A percentile compares a stretch with the other conserved stretches of the same genome.
These are phyloP conservation scores for Pelargonium cotyledonis DNA, from an alignment of 441 rosid genomes.

Conservation along the genomic window DNA sequence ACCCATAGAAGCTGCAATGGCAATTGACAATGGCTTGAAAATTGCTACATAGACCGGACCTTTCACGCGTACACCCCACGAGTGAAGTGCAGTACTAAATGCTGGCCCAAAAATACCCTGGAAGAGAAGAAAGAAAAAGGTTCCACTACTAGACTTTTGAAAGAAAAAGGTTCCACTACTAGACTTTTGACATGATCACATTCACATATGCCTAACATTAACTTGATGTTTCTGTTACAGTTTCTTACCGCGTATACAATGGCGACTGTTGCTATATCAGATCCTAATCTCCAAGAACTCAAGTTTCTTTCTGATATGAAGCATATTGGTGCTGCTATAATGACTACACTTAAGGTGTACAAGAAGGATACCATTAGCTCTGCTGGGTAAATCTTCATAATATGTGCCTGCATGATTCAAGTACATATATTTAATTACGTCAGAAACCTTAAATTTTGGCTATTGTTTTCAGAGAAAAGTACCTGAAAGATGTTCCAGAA, in stretches of 20 bases:
- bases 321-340: not conserved
- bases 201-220: no score
- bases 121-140: no score
- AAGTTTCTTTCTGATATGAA: not conserved
- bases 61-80: no score
- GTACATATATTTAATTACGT: not conserved
- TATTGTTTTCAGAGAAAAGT: not conserved
- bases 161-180: no score
- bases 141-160: no score
- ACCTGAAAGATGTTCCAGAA: slow-evolving; percentile 76
- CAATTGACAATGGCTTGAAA: slow-evolving; percentile 34
- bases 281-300: not conserved
- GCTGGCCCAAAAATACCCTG: slow-evolving; percentile 7
- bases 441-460: not conserved
- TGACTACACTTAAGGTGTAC: not conserved
- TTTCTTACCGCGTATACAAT: slow-evolving; percentile 26
- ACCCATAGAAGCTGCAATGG: no score
- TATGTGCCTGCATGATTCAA: slow-evolving; percentile 37
- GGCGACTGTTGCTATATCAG: not conserved
- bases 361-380: not conserved
- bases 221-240: no score
- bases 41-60: slow-evolving; percentile 19
- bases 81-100: no score
- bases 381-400: slow-evolving; percentile 25
- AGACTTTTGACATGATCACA: no score